A percentile compares a stretch with the other conserved stretches of the same genome.
These are phyloP conservation scores for Luvunga scandens DNA, from an alignment of 345 rosid species.

Conservation along the genomic window DNA sequence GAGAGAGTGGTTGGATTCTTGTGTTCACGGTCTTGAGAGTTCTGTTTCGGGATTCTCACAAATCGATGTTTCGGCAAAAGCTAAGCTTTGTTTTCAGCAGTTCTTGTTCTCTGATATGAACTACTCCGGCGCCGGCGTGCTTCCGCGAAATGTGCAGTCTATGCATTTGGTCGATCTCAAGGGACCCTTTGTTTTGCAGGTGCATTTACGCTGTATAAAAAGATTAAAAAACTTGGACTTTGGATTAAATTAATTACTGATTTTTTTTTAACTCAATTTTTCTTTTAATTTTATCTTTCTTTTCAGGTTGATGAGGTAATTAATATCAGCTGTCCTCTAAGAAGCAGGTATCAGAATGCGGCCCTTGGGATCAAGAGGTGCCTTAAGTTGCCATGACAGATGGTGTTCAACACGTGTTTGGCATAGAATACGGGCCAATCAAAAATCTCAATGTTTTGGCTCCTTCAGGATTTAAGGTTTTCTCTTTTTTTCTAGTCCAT, in stretches of 20 bases:
- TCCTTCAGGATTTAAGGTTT: conserved; percentile 84
- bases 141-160: conserved; percentile 61
- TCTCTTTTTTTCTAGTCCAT: conserved; percentile 8
- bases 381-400: conserved; percentile 89
- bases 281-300: background rate
- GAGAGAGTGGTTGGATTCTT: conserved; percentile 65
- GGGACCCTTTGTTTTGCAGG: conserved; percentile 93
- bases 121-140: conserved; percentile 68
- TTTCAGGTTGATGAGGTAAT: conserved; percentile 94
- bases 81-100: conserved; percentile 78
- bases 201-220: conserved; percentile 12
- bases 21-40: conserved; percentile 43
- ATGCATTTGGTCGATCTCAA: conserved; percentile 72
- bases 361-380: conserved; percentile 77
- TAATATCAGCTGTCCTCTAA: conserved; percentile 69
- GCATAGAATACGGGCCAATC: conserved; percentile 88
- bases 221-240: background rate
- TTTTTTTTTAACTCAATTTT: background rate
- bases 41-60: conserved; percentile 39
- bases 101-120: conserved; percentile 85
- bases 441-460: conserved; percentile 75
- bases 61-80: conserved; percentile 47
- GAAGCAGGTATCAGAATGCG: conserved; percentile 67
- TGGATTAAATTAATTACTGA: background rate
- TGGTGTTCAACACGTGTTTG: conserved; percentile 88